phyloP scores from a whole-genome alignment of 2,329 filamentous ascomycete genomes.

The Clarireedia paspali region DNA sequence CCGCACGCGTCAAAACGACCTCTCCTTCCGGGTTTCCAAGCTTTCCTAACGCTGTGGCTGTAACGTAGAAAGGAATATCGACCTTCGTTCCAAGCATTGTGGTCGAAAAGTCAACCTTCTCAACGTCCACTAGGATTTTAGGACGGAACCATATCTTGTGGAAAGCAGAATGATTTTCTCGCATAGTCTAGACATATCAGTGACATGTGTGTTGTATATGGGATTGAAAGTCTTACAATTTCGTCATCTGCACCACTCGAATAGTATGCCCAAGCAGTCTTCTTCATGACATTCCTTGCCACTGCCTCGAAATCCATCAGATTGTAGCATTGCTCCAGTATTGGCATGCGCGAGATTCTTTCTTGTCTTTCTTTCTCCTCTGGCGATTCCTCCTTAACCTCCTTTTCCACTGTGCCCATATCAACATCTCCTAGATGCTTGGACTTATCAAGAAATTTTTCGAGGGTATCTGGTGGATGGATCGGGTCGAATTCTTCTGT shows the following conservation, averaged over 20 bases:
- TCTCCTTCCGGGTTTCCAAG: conserved; percentile 91
- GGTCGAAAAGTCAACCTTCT: conserved; percentile 76
- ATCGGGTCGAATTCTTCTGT: conserved; percentile 90
- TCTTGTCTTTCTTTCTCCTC: conserved; percentile 69
- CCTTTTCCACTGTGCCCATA: conserved; percentile 67
- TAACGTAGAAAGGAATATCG: conserved; percentile 89
- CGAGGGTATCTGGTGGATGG: conserved; percentile 78
- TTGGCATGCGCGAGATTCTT: conserved; percentile 67
- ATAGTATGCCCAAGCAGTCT: conserved; percentile 95
- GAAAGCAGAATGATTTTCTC: conserved; percentile 92
- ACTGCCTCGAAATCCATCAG: conserved; percentile 94
- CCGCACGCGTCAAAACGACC: conserved; percentile 78
- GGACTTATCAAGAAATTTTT: conserved; percentile 72
- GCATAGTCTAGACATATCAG: conserved; percentile 58
- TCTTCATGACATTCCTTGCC: conserved; percentile 87
- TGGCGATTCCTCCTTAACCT: conserved; percentile 59
- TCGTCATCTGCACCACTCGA: conserved; percentile 87
- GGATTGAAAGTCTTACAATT: conserved; percentile 49
- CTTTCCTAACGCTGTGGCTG: conserved; percentile 91
- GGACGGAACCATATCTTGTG: conserved; percentile 98
- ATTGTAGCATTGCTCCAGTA: conserved; percentile 84
- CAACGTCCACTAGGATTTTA: conserved; percentile 80
- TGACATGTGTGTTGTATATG: not conserved
- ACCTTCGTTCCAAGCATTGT: conserved; percentile 88
- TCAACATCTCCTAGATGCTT: conserved; percentile 89